These are phyloP conservation scores for Exophiala oligosperma DNA, from an alignment of 2,329 filamentous ascomycete species.

Conservation along the genomic window DNA sequence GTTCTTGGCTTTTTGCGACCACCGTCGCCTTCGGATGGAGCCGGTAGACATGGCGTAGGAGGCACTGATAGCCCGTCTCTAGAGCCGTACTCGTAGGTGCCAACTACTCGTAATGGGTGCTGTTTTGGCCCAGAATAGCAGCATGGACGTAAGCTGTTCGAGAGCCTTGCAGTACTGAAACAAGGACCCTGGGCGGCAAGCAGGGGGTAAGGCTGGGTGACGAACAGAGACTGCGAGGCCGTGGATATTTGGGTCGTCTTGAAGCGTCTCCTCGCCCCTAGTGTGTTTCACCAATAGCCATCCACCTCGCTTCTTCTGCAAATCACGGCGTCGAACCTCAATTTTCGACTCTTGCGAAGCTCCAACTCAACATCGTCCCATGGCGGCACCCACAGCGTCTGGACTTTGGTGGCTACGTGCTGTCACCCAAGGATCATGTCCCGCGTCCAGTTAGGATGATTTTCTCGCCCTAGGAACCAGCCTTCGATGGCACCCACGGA, in stretches of 20 bases:
- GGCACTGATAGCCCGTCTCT: too few species aligned
- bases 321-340: constrained; percentile 15
- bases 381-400: constrained; percentile 12
- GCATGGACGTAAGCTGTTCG: not conserved
- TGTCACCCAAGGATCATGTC: not conserved
- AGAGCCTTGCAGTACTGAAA: constrained; percentile 25
- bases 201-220: not conserved
- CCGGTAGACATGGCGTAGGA: too few species aligned
- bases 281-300: constrained; percentile 20
- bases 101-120: not conserved
- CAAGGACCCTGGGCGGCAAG: constrained; percentile 21
- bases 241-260: constrained; percentile 4
- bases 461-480: constrained; percentile 3
- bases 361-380: not conserved
- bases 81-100: too few species aligned
- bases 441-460: constrained; percentile 6
- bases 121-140: too few species aligned
- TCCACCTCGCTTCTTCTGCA: constrained; percentile 12
- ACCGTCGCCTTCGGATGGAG: too few species aligned
- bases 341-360: constrained; percentile 2
- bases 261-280: constrained; percentile 7
- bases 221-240: not conserved
- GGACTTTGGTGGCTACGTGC: constrained; percentile 5
- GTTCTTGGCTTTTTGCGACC: not conserved
- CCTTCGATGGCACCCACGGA: constrained; percentile 1